Percentiles rank a stretch among this genome's conserved stretches.
Evolutionary conservation across 371 early-diverging fungal species (phyloP).

Genomic region (Mucor piriformis): DNA sequence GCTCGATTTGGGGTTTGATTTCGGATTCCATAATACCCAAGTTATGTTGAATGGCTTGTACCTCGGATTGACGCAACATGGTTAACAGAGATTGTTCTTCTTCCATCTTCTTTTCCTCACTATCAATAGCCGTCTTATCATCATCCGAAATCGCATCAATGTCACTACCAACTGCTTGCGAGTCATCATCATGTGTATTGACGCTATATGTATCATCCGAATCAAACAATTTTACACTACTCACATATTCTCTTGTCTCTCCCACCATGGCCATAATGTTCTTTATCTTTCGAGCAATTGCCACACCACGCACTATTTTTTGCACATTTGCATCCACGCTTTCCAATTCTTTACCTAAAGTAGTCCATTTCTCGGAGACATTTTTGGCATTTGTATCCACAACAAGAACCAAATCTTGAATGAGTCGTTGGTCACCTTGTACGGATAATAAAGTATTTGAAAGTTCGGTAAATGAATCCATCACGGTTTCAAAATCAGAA

Average conservation of each 20-base stretch:
- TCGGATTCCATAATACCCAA: slow-evolving; percentile 12
- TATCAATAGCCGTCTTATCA: slow-evolving; percentile 7
- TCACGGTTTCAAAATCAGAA: slow-evolving; percentile 26
- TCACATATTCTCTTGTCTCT: slow-evolving; percentile 33
- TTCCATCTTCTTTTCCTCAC: neutral
- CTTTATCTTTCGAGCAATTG: slow-evolving; percentile 45
- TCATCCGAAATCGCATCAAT: neutral
- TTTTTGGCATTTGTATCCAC: slow-evolving; percentile 6
- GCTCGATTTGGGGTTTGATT: slow-evolving; percentile 16
- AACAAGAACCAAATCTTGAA: neutral
- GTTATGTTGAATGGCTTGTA: slow-evolving; percentile 3
- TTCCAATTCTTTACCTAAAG: neutral
- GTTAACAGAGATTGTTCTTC: neutral
- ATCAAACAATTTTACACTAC: slow-evolving; percentile 7
- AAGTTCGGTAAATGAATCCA: slow-evolving; percentile 35
- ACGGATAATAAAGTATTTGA: neutral
- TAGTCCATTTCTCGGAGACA: slow-evolving; percentile 23
- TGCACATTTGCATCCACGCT: slow-evolving; percentile 5
- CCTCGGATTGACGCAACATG: slow-evolving; percentile 15
- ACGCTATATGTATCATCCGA: neutral
- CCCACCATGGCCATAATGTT: slow-evolving; percentile 34
- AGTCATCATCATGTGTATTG: neutral
- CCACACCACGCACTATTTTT: slow-evolving; percentile 28
- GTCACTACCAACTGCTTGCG: neutral
- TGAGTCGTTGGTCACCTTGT: too few relatives aligned